A percentile compares a stretch with the other conserved stretches of the same genome.
Evolutionary conservation across 2,329 filamentous ascomycete genomes (phyloP).

Genomic region (Colletotrichum costaricense): DNA sequence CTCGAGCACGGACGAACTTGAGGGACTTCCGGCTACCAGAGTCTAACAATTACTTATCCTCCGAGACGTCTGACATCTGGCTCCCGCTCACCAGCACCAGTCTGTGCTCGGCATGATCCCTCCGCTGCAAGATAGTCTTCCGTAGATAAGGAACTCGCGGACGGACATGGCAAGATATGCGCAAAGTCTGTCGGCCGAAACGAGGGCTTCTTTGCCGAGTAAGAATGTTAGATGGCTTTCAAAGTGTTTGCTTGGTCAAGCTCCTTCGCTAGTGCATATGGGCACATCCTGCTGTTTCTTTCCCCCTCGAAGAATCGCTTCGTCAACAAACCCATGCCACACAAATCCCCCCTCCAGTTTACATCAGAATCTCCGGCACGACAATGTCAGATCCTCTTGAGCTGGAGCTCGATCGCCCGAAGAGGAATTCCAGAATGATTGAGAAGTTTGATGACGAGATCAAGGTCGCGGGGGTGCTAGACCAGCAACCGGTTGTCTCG

Average conservation of each 20-base stretch:
- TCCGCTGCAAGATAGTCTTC: not conserved
- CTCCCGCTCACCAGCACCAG: not conserved
- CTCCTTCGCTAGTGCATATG: not conserved
- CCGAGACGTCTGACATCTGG: not conserved
- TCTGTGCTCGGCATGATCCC: not conserved
- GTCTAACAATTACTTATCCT: not conserved
- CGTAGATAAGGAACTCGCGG: not conserved
- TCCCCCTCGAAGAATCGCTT: not conserved
- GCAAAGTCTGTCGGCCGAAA: not conserved
- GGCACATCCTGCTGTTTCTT: not conserved
- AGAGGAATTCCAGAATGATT: conserved; percentile 6
- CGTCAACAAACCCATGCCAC: not conserved
- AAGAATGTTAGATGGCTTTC: not conserved
- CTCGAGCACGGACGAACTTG: not conserved
- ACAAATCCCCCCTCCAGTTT: too few relatives aligned
- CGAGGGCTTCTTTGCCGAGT: not conserved
- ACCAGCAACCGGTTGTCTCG: not conserved
- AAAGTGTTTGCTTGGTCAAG: not conserved
- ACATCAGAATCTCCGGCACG: not conserved
- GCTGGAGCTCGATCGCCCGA: not conserved
- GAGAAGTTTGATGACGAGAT: not conserved
- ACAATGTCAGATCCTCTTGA: not conserved
- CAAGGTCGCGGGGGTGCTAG: not conserved
- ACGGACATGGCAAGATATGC: not conserved
- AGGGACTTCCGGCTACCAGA: conserved; percentile 2